These are phyloP conservation scores for Candida xiaguanensis DNA, from an alignment of 805 yeast species.

Conservation along the genomic window DNA sequence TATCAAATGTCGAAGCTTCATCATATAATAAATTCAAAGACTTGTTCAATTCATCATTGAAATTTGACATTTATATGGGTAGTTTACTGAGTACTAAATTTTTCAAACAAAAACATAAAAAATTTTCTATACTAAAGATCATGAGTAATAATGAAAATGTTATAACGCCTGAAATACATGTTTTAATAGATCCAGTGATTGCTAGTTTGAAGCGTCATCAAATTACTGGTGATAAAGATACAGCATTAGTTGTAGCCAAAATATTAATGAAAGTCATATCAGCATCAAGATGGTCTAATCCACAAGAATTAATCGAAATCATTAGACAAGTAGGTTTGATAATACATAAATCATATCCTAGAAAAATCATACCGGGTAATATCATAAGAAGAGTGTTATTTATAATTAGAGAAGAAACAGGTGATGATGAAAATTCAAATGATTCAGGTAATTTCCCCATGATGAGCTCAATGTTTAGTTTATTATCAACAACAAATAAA, in stretches of 20 bases:
- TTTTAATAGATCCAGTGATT: constrained; percentile 36
- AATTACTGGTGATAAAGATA: constrained; percentile 71
- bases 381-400: constrained; percentile 87
- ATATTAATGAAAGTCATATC: constrained; percentile 84
- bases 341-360: constrained; percentile 78
- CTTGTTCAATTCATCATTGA: constrained; percentile 19
- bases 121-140: neutral
- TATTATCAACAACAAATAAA: constrained; percentile 51
- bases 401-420: constrained; percentile 80
- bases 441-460: constrained; percentile 43
- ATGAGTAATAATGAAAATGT: neutral
- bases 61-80: constrained; percentile 13
- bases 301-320: constrained; percentile 66
- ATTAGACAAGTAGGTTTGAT: constrained; percentile 71
- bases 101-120: neutral
- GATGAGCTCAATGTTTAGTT: constrained; percentile 82
- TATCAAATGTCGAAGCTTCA: constrained; percentile 25
- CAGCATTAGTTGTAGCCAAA: constrained; percentile 86
- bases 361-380: constrained; percentile 86
- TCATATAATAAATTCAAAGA: constrained; percentile 27
- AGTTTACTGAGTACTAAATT: neutral
- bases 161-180: constrained; percentile 29
- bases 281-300: constrained; percentile 75
- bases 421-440: constrained; percentile 74
- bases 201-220: constrained; percentile 76